Conservation (phyloP, 352 stramenopile genomes). For the Phytopythium mirpurense region DNA sequence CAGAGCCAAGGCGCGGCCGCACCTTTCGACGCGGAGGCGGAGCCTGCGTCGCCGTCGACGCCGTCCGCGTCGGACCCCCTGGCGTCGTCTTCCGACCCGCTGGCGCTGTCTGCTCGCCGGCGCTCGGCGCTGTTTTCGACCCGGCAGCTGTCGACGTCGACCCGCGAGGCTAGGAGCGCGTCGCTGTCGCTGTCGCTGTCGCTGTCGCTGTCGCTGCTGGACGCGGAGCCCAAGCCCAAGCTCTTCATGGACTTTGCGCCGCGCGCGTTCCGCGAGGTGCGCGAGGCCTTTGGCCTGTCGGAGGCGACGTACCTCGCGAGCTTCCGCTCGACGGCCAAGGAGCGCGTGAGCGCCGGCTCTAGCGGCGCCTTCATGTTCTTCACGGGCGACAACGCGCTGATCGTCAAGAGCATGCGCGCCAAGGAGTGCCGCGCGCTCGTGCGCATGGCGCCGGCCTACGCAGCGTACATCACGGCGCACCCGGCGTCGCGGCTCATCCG, state of each 20-base stretch:
- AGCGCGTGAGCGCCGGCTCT: conserved; percentile 71
- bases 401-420: conserved; percentile 78
- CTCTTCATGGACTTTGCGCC: conserved; percentile 76
- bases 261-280: conserved; percentile 56
- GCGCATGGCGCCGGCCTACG: conserved; percentile 65
- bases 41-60: neutral
- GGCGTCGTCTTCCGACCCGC: conserved; percentile 4
- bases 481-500: conserved; percentile 70
- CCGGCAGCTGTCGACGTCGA: conserved; percentile 36
- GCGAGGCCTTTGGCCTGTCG: conserved; percentile 51
- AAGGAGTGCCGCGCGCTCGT: conserved; percentile 73
- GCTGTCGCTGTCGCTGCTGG: conserved; percentile 4
- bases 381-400: conserved; percentile 62
- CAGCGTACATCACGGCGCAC: conserved; percentile 50
- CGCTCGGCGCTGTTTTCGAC: conserved; percentile 40
- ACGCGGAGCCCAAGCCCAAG: conserved; percentile 39
- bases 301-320: conserved; percentile 68
- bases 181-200: no score
- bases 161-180: conserved; percentile 1
- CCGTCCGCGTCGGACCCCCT: neutral
- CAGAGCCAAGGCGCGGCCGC: conserved; percentile 35
- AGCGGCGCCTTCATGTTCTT: conserved; percentile 83
- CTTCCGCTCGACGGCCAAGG: conserved; percentile 72
- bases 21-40: conserved; percentile 6
- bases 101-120: conserved; percentile 16